Evolutionary conservation across 768 basidiomycete species (phyloP), one percentile per base, ranked within the genome.

Genomic region (Tricholoma sp.): DNA sequence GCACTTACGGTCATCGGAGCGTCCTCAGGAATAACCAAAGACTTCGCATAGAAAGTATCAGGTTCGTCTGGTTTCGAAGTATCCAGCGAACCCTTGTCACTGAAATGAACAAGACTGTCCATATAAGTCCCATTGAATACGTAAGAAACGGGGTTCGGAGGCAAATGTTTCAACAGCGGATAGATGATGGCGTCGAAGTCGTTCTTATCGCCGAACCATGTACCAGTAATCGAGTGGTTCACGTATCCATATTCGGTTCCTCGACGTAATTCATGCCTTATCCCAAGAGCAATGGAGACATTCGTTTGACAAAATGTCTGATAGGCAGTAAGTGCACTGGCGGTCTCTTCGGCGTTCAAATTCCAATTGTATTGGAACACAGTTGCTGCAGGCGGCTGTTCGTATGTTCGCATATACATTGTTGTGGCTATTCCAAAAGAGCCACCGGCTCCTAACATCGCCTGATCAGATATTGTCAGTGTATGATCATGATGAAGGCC

Each of bases 381-480:
- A 1, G 70, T 75, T 3, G 68, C 65, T 0, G 71, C 71, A 4
- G 67, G 44, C 1, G 77, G 77, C 1, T 67, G 70, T 0, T 70
- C 59, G 59, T 68, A 71, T 0, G 77, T 77, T 31, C 70, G 63
- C 20, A 73, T 63, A 17, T 65, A 64, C 47, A 74, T 68, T 10
- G 70, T 63, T 7, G 76, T 76, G 31, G 71, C 68, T 31, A 77
- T 72, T 2, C 74, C 77, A 47, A 76, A 75, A 1, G 75, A 76
- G 6, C 68, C 64, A 0, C 70, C 71, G 0, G 77, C 67, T 2
- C 77, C 77, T 2, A 73, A 65, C 18, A 78, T 66, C 1, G 72
- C 75, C 76, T 78, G 36, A 10, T 11, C 9, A 53, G 57, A 51
- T 3, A 48, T 56, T 13, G 39, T 39, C 15, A 39, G 15, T 39